Percentiles rank a stretch among this genome's conserved stretches.
Conservation (phyloP, 768 basidiomycete species). For the Glaciozyma antarctica region DNA sequence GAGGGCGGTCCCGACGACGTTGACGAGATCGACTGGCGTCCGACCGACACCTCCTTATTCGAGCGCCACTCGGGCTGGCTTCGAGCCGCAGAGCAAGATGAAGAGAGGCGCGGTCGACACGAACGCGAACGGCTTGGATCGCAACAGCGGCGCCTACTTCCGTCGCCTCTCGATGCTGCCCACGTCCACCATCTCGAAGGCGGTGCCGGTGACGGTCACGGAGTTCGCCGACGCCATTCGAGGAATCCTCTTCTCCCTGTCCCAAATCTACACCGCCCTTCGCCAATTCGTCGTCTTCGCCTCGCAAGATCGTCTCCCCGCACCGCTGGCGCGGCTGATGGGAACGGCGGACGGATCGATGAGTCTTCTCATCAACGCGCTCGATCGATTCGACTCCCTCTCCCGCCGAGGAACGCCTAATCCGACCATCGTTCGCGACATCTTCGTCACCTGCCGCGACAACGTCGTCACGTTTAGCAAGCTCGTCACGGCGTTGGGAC, state of each 20-base stretch:
- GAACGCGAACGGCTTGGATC: slow-evolving; percentile 48
- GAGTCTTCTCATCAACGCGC: slow-evolving; percentile 68
- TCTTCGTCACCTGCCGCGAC: slow-evolving; percentile 76
- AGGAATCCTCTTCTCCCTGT: slow-evolving; percentile 80
- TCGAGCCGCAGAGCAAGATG: slow-evolving; percentile 6
- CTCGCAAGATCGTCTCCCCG: slow-evolving; percentile 69
- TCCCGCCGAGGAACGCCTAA: slow-evolving; percentile 61
- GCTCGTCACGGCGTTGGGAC: slow-evolving; percentile 68
- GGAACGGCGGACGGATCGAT: slow-evolving; percentile 75
- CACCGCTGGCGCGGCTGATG: slow-evolving; percentile 70
- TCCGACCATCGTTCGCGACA: slow-evolving; percentile 58
- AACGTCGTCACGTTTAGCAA: slow-evolving; percentile 74
- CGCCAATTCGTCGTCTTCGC: slow-evolving; percentile 77
- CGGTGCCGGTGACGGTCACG: slow-evolving; percentile 60
- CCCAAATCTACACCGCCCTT: slow-evolving; percentile 80
- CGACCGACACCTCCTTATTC: slow-evolving; percentile 17
- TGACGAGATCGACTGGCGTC: slow-evolving; percentile 15
- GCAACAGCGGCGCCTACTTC: slow-evolving; percentile 86
- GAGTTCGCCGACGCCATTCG: slow-evolving; percentile 77
- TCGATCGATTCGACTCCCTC: slow-evolving; percentile 82
- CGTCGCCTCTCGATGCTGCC: slow-evolving; percentile 75
- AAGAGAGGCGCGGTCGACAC: slow-evolving; percentile 23
- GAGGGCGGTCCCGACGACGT: slow-evolving; percentile 8
- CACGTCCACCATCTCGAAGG: slow-evolving; percentile 50
- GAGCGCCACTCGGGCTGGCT: slow-evolving; percentile 42